phyloP scores from a whole-genome alignment of 1,284 basidiomycete species.

The Polyporus tsugae region DNA sequence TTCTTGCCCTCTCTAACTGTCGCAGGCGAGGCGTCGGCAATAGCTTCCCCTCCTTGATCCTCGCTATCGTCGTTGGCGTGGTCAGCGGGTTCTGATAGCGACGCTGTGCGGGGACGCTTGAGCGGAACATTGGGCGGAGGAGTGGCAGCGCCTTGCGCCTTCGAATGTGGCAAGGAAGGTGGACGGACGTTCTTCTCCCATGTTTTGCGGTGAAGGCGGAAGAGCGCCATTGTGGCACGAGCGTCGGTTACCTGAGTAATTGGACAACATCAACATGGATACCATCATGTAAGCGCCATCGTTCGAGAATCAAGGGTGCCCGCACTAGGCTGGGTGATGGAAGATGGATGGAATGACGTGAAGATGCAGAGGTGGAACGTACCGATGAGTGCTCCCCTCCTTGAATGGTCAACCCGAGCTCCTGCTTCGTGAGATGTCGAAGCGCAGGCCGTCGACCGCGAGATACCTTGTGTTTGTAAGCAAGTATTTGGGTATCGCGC shows the following conservation, averaged over 20 bases:
- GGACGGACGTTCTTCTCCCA: slow-evolving; percentile 71
- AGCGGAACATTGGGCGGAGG: slow-evolving; percentile 2
- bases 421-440: slow-evolving; percentile 83
- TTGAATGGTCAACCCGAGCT: slow-evolving; percentile 89
- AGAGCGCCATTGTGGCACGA: slow-evolving; percentile 95
- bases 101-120: slow-evolving; percentile 40
- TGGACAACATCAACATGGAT: background rate
- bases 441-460: slow-evolving; percentile 76
- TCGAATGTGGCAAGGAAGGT: background rate
- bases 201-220: slow-evolving; percentile 83
- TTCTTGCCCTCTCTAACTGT: slow-evolving; percentile 14
- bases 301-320: background rate
- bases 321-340: background rate
- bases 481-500: slow-evolving; percentile 86
- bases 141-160: slow-evolving; percentile 36
- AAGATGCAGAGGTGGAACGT: slow-evolving; percentile 33
- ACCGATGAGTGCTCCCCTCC: slow-evolving; percentile 89
- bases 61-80: slow-evolving; percentile 1
- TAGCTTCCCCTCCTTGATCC: slow-evolving; percentile 38
- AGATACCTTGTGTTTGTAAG: slow-evolving; percentile 65
- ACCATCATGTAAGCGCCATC: background rate
- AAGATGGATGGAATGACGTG: background rate
- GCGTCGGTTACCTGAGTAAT: slow-evolving; percentile 85
- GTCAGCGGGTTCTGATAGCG: background rate
- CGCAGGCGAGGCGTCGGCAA: slow-evolving; percentile 7